A percentile compares a stretch with the other conserved stretches of the same genome.
Conservation (phyloP, 2,329 filamentous ascomycete species). For the Cladophialophora chaetospira region DNA sequence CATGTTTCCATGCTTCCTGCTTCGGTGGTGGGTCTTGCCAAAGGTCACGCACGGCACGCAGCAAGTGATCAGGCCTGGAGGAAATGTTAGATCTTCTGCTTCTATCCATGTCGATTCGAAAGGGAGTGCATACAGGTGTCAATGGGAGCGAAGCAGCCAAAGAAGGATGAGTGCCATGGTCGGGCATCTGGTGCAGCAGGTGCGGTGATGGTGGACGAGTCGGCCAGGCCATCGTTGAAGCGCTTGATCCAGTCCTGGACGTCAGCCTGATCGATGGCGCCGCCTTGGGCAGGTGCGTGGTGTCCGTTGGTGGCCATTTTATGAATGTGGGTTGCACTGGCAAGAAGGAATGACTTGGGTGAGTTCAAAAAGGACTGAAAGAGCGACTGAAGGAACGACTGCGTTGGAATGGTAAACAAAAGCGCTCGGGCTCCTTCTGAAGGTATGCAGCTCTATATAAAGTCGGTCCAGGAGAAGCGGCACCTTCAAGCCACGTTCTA, state of each 20-base stretch:
- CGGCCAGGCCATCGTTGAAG: conserved; percentile 24
- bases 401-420: background rate
- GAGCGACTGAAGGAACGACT: background rate
- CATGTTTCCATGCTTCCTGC: conserved; percentile 36
- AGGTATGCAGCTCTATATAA: background rate
- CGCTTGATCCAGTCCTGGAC: conserved; percentile 23
- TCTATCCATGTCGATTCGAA: background rate
- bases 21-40: conserved; percentile 35
- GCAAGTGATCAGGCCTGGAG: conserved; percentile 34
- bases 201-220: conserved; percentile 16
- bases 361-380: background rate
- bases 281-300: conserved; percentile 4
- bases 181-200: conserved; percentile 18
- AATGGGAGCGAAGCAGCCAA: conserved; percentile 37
- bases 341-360: conserved; percentile 34
- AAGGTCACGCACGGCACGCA: conserved; percentile 38
- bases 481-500: background rate
- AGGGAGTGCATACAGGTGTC: conserved; percentile 33
- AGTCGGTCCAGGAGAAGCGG: background rate
- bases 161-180: conserved; percentile 37
- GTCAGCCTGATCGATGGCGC: conserved; percentile 18
- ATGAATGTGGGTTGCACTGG: background rate
- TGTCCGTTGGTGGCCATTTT: conserved; percentile 4
- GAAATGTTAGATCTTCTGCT: conserved; percentile 1
- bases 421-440: background rate